Base-by-base conservation (phyloP, 331 rosid species). In the Rhamnella rubrinervis region DNA sequence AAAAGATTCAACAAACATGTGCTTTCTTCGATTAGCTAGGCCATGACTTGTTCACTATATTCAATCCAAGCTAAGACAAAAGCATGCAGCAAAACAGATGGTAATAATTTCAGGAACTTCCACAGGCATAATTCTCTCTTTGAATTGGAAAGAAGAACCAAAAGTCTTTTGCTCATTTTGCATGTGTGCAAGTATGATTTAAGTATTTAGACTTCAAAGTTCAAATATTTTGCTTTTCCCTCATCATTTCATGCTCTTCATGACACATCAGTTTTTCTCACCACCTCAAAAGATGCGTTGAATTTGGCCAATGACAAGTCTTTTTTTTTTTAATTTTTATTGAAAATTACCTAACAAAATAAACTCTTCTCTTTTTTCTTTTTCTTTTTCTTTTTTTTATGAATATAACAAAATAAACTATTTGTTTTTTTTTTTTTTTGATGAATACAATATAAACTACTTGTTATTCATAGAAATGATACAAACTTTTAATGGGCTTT, bases 281-380 rank as follows among this genome's bases (percentile, higher is more conserved):
- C 67, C 38, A 1, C 58, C 68, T 79, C 65, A 74, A 78, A 68
- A 68, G 79, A 15, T 21, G 75, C 14, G 55, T 61, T 23, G 39
- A 28, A 66, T 51, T 58, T 10, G 2, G 31, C 19, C 16, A 61
- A 50, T 35, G 51, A 41, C 17, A 41, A 66, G 7, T 3, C 25
- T 3, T 44, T 44, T 2, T 1, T 41, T 8, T 41, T 41, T 1
- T 41, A n/a, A n/a, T 41, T 7, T 28, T 28, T 28, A 0, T 4
- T 31, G 35, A 31, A 31, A 31, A 31, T 31, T 31, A 31, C 35
- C 35, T 4, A 31, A 31, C 35, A 14, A 9, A 7, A 39, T 8
- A 1, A 8, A 40, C 47, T 40, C 7, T 8, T 40, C 6, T 5
- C 0, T 39, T 39, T 39, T 4, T 39, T 39, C 6, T 39, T 39